Evolutionary conservation across 441 rosid species (phyloP).

Genomic region (Gossypium aridum): DNA sequence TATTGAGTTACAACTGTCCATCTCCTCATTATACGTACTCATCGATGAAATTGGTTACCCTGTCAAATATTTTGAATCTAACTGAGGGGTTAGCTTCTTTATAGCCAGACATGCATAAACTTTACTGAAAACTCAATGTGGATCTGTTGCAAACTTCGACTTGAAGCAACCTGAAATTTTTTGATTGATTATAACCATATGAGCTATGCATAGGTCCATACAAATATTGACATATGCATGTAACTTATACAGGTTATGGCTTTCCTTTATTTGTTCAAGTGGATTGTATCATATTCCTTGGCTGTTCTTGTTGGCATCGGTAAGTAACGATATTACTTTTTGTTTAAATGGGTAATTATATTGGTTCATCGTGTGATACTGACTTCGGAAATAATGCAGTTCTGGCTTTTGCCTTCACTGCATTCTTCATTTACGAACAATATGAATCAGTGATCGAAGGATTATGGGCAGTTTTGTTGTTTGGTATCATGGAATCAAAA

Average conservation of each 20-base stretch:
- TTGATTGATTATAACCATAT: neutral
- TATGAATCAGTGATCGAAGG: slow-evolving; percentile 63
- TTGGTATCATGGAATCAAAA: slow-evolving; percentile 21
- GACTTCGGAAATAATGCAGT: slow-evolving; percentile 36
- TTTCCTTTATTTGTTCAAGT: slow-evolving; percentile 41
- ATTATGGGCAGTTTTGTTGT: slow-evolving; percentile 26
- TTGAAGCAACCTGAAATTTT: neutral
- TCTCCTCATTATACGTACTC: neutral
- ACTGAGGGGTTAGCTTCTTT: neutral
- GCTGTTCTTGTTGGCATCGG: slow-evolving; percentile 42
- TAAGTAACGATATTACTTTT: slow-evolving; percentile 23
- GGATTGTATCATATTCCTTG: slow-evolving; percentile 31
- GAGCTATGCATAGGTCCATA: neutral
- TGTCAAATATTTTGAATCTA: neutral
- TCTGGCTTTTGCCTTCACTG: slow-evolving; percentile 58
- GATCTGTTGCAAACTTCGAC: neutral
- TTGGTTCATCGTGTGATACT: neutral
- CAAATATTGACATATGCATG: neutral
- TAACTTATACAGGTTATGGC: slow-evolving; percentile 38
- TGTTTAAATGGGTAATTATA: neutral
- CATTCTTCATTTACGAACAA: slow-evolving; percentile 77
- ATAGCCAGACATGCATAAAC: neutral
- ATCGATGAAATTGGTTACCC: neutral
- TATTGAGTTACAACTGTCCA: neutral
- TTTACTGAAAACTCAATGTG: neutral